phyloP scores from a whole-genome alignment of 768 basidiomycete species.

The Clavulina sp. region DNA sequence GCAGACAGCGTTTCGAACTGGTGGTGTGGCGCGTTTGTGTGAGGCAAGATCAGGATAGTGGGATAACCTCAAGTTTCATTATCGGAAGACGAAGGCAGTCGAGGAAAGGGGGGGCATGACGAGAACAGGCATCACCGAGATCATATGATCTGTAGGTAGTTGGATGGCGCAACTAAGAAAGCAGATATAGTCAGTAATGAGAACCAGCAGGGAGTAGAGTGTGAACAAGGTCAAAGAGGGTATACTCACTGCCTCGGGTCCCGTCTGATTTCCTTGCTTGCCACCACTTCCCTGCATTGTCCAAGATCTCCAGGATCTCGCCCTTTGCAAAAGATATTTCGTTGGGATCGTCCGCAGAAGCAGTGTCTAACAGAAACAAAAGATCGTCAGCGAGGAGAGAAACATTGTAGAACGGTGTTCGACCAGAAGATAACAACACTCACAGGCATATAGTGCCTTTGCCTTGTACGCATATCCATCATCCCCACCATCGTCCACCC shows the following conservation, averaged over 20 bases:
- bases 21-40: not conserved
- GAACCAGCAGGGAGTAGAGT: not conserved
- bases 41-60: not conserved
- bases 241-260: conserved; percentile 12
- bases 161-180: conserved; percentile 12
- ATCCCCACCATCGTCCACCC: conserved; percentile 26
- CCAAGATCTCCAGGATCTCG: conserved; percentile 79
- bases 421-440: conserved; percentile 19
- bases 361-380: conserved; percentile 42
- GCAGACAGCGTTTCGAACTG: not conserved
- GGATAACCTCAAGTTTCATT: no score
- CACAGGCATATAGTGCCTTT: conserved; percentile 81
- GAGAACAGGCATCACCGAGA: not conserved
- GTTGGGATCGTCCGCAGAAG: conserved; percentile 88
- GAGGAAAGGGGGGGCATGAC: not conserved
- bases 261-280: conserved; percentile 70
- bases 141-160: conserved; percentile 12
- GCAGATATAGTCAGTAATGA: not conserved
- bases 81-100: not conserved
- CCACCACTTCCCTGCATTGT: conserved; percentile 88
- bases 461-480: conserved; percentile 47
- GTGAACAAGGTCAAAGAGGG: not conserved
- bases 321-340: conserved; percentile 90
- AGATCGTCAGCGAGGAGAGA: not conserved
- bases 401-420: conserved; percentile 3